A percentile compares a stretch with the other conserved stretches of the same genome.
phyloP scores from a whole-genome alignment of 768 basidiomycete species.

The Boletus sp. region DNA sequence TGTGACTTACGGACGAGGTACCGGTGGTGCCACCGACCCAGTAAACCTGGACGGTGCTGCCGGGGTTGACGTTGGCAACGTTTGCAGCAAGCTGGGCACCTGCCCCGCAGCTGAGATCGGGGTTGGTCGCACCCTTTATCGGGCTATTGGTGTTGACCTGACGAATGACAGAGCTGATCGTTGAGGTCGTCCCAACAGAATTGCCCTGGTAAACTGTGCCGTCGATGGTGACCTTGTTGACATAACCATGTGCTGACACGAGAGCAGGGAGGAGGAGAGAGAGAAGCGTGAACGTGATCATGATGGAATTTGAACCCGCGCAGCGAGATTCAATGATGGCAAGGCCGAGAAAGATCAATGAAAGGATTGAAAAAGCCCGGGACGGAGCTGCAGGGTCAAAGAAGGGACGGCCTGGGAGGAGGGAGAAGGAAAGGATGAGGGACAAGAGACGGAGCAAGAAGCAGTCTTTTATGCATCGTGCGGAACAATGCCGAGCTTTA shows the following conservation, averaged over 20 bases:
- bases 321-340: slow-evolving; percentile 17
- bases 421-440: no score
- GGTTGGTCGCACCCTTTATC: slow-evolving; percentile 55
- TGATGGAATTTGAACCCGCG: slow-evolving; percentile 14
- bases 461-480: no score
- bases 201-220: slow-evolving; percentile 32
- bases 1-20: slow-evolving; percentile 24
- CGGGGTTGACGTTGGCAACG: slow-evolving; percentile 56
- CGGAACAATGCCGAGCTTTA: no score
- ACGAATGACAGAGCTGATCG: slow-evolving; percentile 39
- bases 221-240: slow-evolving; percentile 27
- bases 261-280: slow-evolving; percentile 24
- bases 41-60: slow-evolving; percentile 48
- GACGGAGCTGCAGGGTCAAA: neutral
- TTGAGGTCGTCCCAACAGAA: slow-evolving; percentile 25
- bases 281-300: slow-evolving; percentile 15
- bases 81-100: slow-evolving; percentile 46
- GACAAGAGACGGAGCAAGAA: no score
- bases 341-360: neutral
- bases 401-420: no score
- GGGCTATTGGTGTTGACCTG: slow-evolving; percentile 43
- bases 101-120: slow-evolving; percentile 56
- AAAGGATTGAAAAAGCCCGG: slow-evolving; percentile 1
- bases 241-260: slow-evolving; percentile 30
- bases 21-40: slow-evolving; percentile 48